Evolutionary conservation across 495 filamentous ascomycete genomes (phyloP).

Genomic region (Penicillium roqueforti): DNA sequence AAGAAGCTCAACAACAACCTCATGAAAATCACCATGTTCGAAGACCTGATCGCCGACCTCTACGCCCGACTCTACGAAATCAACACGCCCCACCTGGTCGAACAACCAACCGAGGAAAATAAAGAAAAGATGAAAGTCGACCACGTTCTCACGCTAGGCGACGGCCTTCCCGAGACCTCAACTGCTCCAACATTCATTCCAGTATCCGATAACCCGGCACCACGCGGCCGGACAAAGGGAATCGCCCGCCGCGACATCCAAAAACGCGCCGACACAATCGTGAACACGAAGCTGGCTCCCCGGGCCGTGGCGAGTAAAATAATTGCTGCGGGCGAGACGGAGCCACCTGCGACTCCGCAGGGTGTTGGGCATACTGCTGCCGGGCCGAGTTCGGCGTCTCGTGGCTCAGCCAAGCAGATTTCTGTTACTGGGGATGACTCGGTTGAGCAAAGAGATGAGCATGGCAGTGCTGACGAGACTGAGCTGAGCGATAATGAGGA

Average conservation of each 20-base stretch:
- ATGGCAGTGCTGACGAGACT: constrained; percentile 76
- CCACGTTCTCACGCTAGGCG: constrained; percentile 47
- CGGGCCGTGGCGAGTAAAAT: constrained; percentile 29
- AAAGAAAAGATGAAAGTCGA: constrained; percentile 57
- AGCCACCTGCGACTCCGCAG: constrained; percentile 15
- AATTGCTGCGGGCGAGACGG: constrained; percentile 22
- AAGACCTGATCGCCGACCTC: constrained; percentile 84
- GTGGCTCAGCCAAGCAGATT: background rate
- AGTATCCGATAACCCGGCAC: constrained; percentile 39
- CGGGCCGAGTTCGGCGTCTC: constrained; percentile 20
- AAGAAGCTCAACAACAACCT: constrained; percentile 82
- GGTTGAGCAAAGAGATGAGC: constrained; percentile 39
- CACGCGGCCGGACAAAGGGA: constrained; percentile 52
- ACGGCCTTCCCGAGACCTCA: constrained; percentile 34
- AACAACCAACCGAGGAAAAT: constrained; percentile 49
- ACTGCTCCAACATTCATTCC: constrained; percentile 34
- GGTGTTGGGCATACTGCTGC: constrained; percentile 8
- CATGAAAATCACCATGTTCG: constrained; percentile 78
- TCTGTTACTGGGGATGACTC: constrained; percentile 14
- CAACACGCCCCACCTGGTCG: constrained; percentile 44
- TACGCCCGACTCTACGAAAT: constrained; percentile 75
- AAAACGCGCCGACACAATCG: constrained; percentile 56
- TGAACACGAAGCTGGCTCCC: constrained; percentile 41
- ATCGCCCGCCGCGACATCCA: constrained; percentile 61
- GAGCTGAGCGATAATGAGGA: constrained; percentile 69